Evolutionary conservation across 2,329 filamentous ascomycete genomes (phyloP), one percentile per base, ranked within the genome.

Genomic region (Colletotrichum tamarilloi): DNA sequence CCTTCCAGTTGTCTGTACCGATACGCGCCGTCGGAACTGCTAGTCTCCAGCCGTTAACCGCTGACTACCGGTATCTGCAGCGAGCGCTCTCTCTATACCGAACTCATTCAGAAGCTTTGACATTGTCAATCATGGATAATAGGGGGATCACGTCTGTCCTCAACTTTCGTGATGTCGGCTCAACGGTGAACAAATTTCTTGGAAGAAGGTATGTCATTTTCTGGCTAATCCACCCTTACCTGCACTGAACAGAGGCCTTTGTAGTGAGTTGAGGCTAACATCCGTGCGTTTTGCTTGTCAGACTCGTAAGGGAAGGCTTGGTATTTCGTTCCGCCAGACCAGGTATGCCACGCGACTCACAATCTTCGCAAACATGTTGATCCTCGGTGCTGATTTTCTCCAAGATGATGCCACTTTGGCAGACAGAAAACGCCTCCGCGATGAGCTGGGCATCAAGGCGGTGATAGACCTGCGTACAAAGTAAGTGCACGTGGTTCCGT

Each of bases 391-490:
- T 57, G 12, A 56, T 7, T 30, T 62, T 11, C 53, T 62, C n/a
- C 8, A 72, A 87, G 94, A 97, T 78, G 91, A 94, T 80, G 93
- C 94, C 46, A 92, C 93, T 0, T 78, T 86, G 24, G 80, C 85
- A 46, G 95, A 97, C 82, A 89, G 89, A 68, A 80, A 85, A 42
- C 83, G 85, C 38, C 86, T 97, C 12, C 82, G 85, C 11, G 82
- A 91, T 8, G 87, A 90, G 38, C 87, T 92, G 76, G 87, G 89
- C 26, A 89, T 97, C 75, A 89, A 87, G 76, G 94, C 91, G 2
- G 89, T 97, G 53, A 88, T 97, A 73, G 95, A 97, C 83, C 85
- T 97, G 12, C 90, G 95, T 68, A 94, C 94, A 74, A 91, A 92
- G 91, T 94, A 87, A 73, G 81, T 67, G 46, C 62, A 28, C 52